phyloP scores from a whole-genome alignment of 371 early-diverging fungal species.

The Mucor circinelloides region DNA sequence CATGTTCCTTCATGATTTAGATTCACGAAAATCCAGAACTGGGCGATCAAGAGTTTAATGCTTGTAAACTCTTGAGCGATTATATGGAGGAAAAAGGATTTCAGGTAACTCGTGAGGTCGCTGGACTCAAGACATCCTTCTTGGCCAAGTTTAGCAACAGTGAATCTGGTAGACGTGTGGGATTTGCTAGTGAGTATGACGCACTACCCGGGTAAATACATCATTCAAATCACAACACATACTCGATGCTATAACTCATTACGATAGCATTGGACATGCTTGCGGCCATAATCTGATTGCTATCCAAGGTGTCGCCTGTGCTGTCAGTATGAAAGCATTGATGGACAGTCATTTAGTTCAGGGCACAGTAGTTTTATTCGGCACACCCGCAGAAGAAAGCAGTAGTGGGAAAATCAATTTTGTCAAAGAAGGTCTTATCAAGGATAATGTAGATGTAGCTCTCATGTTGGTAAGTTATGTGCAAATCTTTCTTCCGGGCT shows the following conservation, averaged over 20 bases:
- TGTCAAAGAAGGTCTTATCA: constrained; percentile 62
- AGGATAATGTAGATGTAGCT: constrained; percentile 60
- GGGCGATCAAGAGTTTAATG: constrained; percentile 56
- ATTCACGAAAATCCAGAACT: constrained; percentile 71
- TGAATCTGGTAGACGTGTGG: constrained; percentile 42
- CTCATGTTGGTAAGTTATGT: constrained; percentile 61
- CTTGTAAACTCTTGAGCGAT: constrained; percentile 52
- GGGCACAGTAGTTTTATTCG: constrained; percentile 71
- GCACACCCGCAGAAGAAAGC: constrained; percentile 82
- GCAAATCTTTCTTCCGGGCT: background rate
- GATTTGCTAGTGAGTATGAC: constrained; percentile 69
- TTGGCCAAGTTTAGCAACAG: constrained; percentile 58
- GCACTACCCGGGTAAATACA: constrained; percentile 57
- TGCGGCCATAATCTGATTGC: constrained; percentile 76
- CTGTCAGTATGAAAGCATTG: constrained; percentile 59
- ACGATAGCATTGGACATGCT: constrained; percentile 57
- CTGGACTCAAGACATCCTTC: constrained; percentile 66
- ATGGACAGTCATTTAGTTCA: constrained; percentile 53
- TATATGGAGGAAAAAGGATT: constrained; percentile 55
- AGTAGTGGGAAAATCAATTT: constrained; percentile 73
- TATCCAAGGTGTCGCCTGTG: constrained; percentile 69
- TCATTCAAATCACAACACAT: background rate
- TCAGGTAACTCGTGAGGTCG: constrained; percentile 53
- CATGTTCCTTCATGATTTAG: constrained; percentile 9
- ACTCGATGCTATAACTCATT: background rate